These are phyloP conservation scores for Marasmius oreades DNA, from an alignment of 1,284 basidiomycete genomes.

Conservation along the genomic window DNA sequence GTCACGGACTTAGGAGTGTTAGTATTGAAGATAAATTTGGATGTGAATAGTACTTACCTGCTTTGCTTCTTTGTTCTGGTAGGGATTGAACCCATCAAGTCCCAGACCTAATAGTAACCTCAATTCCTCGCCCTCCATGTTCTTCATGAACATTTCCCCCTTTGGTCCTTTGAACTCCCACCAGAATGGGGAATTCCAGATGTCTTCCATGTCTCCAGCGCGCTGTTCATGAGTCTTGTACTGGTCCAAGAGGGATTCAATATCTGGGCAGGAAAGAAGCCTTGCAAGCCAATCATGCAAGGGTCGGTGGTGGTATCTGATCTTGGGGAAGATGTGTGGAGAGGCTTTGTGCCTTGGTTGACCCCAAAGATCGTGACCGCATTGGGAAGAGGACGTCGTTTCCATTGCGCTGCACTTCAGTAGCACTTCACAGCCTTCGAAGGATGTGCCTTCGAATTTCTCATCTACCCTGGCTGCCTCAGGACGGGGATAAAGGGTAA, in stretches of 20 bases:
- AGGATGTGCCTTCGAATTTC: neutral
- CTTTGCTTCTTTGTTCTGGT: slow-evolving; percentile 1
- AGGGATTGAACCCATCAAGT: slow-evolving; percentile 14
- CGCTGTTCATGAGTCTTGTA: neutral
- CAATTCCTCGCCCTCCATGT: slow-evolving; percentile 3
- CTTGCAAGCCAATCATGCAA: no score
- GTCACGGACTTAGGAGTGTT: no score
- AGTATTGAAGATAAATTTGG: no score
- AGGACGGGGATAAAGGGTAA: neutral
- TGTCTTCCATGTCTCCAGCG: no score
- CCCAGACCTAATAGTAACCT: slow-evolving; percentile 9
- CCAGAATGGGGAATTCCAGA: no score
- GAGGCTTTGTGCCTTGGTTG: neutral
- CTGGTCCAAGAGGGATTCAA: neutral
- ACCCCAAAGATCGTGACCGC: neutral
- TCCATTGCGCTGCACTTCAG: neutral
- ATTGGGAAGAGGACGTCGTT: neutral
- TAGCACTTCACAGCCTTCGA: neutral
- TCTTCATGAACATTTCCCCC: no score
- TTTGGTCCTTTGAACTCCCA: no score
- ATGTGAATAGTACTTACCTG: slow-evolving; percentile 1
- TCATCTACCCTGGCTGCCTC: neutral
- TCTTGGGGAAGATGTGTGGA: no score
- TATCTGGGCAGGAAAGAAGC: neutral
- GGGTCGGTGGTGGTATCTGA: no score